A percentile compares a stretch with the other conserved stretches of the same genome.
Evolutionary conservation across 2,329 filamentous ascomycete genomes (phyloP).

Genomic region (Hymenoscyphus infarciens): DNA sequence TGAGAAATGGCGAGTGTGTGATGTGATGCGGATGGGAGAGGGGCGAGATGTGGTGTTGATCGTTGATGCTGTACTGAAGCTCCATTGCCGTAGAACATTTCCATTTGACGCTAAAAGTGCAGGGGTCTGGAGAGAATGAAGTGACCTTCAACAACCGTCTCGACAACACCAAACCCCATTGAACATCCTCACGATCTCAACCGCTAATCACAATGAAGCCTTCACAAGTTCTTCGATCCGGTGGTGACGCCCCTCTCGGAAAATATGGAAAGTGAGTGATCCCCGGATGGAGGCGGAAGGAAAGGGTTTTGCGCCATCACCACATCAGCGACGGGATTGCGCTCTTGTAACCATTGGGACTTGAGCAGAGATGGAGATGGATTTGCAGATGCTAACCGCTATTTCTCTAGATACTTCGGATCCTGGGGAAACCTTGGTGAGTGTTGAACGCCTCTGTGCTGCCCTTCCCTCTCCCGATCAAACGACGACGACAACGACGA

Average conservation of each 20-base stretch:
- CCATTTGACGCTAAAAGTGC: slow-evolving; percentile 27
- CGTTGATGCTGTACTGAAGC: slow-evolving; percentile 13
- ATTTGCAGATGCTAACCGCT: slow-evolving; percentile 24
- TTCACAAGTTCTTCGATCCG: slow-evolving; percentile 33
- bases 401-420: slow-evolving; percentile 32
- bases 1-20: slow-evolving; percentile 3
- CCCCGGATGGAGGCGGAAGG: slow-evolving; percentile 11
- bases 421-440: slow-evolving; percentile 36
- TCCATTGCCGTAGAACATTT: slow-evolving; percentile 26
- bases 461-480: slow-evolving; percentile 2
- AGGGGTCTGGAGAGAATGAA: slow-evolving; percentile 22
- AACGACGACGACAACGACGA: background rate
- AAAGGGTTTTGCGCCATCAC: slow-evolving; percentile 17
- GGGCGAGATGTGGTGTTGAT: slow-evolving; percentile 2
- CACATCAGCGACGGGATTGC: background rate
- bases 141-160: slow-evolving; percentile 21
- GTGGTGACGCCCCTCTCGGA: slow-evolving; percentile 33
- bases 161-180: slow-evolving; percentile 22
- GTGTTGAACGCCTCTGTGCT: slow-evolving; percentile 22
- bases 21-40: slow-evolving; percentile 4
- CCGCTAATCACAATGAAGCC: slow-evolving; percentile 34
- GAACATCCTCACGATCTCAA: slow-evolving; percentile 19
- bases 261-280: slow-evolving; percentile 37
- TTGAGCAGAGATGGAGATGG: background rate
- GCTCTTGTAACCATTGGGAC: slow-evolving; percentile 10